Evolutionary conservation across 2,329 filamentous ascomycete genomes (phyloP).

Genomic region (Domatiomyces catenatus): DNA sequence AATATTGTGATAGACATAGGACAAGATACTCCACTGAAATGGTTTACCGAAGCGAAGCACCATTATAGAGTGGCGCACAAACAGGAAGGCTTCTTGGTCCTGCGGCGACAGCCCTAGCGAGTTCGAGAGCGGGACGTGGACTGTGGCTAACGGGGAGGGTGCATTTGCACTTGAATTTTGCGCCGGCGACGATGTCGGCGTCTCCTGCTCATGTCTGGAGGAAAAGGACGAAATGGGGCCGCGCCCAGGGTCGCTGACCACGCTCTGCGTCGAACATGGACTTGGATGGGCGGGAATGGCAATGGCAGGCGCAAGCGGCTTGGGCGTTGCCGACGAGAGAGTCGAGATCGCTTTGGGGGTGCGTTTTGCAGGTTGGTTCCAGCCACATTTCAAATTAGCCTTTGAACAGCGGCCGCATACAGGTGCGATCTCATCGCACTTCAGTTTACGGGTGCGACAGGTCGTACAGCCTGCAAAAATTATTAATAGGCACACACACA

Average conservation of each 20-base stretch:
- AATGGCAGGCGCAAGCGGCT: neutral
- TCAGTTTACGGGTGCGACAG: conserved; percentile 15
- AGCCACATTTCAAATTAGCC: conserved; percentile 22
- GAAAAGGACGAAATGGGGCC: neutral
- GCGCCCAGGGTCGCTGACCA: neutral
- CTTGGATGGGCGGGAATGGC: neutral
- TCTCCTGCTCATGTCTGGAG: neutral
- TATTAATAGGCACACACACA: neutral
- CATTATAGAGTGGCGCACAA: conserved; percentile 22
- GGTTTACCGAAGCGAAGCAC: conserved; percentile 25
- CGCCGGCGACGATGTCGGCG: neutral
- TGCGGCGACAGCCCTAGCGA: conserved; percentile 22
- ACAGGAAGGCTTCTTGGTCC: conserved; percentile 23
- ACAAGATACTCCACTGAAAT: conserved; percentile 25
- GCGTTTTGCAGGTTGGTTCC: conserved; percentile 19
- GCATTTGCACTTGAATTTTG: no score
- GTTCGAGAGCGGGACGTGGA: conserved; percentile 21
- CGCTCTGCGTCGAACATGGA: neutral
- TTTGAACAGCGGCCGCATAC: conserved; percentile 22
- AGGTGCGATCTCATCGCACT: conserved; percentile 14
- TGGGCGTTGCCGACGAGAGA: conserved; percentile 1
- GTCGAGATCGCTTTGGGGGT: conserved; percentile 6
- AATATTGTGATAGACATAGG: conserved; percentile 24
- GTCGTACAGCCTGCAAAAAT: conserved; percentile 23
- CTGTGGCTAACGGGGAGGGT: conserved; percentile 4